A percentile compares a stretch with the other conserved stretches of the same genome.
Conservation (phyloP, 202 grass and related monocot genomes). For the Brachypodium distachyon region DNA sequence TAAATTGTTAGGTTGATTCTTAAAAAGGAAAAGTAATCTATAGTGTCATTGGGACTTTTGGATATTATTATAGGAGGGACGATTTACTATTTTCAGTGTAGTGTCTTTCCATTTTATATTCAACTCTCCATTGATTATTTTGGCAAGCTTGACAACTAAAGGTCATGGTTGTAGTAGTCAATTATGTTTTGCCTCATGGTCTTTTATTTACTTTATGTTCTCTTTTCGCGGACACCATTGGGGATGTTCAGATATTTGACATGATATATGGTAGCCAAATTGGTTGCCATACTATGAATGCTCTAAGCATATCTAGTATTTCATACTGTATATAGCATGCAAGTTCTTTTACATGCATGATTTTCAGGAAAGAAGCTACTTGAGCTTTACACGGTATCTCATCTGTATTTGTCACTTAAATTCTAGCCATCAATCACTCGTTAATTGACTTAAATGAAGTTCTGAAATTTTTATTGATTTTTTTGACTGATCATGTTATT, state of each 20-base stretch:
- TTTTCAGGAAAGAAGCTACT: conserved; percentile 1
- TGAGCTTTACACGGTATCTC: neutral
- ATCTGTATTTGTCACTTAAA: conserved; percentile 12
- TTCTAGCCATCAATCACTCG: neutral
- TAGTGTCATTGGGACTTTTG: neutral
- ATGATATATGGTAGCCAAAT: conserved; percentile 11
- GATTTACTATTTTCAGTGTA: neutral
- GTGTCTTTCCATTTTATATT: conserved; percentile 1
- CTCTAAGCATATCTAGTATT: neutral
- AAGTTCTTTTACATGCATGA: neutral
- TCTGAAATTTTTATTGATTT: conserved; percentile 5
- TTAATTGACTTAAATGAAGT: neutral
- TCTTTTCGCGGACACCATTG: neutral
- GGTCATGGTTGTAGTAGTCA: neutral
- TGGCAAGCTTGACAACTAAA: neutral
- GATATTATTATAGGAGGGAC: neutral
- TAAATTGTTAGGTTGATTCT: neutral
- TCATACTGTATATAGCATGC: neutral
- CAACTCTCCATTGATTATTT: neutral
- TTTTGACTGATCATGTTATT: neutral
- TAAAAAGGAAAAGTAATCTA: neutral
- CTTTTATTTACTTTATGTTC: neutral
- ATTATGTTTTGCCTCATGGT: neutral
- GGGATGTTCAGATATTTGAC: neutral
- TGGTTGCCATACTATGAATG: neutral